Conservation (phyloP, 176 grass and related monocot species). For the Juncus effusus region DNA sequence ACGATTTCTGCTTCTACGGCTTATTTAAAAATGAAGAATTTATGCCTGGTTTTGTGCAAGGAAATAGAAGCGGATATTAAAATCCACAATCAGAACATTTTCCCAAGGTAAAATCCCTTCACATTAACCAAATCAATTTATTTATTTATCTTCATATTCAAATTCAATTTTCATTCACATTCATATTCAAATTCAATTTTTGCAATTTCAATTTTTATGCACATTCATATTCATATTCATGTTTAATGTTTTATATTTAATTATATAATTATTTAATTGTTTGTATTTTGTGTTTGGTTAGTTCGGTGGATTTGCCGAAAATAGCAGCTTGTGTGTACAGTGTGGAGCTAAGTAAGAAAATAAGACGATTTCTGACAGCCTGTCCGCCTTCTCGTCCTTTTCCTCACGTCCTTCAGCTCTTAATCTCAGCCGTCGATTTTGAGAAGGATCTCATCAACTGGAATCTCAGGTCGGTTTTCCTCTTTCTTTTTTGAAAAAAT, state of each 20-base stretch:
- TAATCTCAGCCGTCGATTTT: conserved; percentile 78
- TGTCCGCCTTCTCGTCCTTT: conserved; percentile 77
- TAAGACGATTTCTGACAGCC: conserved; percentile 78
- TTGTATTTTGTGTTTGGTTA: conserved; percentile 25
- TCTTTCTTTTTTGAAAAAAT: neutral
- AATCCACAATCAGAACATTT: conserved; percentile 90
- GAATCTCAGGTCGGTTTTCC: conserved; percentile 60
- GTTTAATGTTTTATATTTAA: too few relatives aligned
- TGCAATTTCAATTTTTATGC: too few relatives aligned
- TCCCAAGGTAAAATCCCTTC: conserved; percentile 74
- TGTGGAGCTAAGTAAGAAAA: conserved; percentile 70
- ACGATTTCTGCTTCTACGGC: conserved; percentile 70
- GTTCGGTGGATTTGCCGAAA: conserved; percentile 95
- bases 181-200: too few relatives aligned
- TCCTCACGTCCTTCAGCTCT: conserved; percentile 75
- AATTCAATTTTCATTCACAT: too few relatives aligned
- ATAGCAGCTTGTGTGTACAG: conserved; percentile 84
- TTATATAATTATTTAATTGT: too few relatives aligned
- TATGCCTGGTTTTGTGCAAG: conserved; percentile 75
- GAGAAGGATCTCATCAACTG: conserved; percentile 85
- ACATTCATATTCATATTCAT: too few relatives aligned
- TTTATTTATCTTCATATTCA: neutral
- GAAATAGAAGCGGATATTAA: conserved; percentile 97
- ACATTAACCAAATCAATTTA: conserved; percentile 2
- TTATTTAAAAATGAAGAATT: conserved; percentile 91